Evolutionary conservation across 2,329 filamentous ascomycete species (phyloP).

Genomic region (Epichloe festucae): DNA sequence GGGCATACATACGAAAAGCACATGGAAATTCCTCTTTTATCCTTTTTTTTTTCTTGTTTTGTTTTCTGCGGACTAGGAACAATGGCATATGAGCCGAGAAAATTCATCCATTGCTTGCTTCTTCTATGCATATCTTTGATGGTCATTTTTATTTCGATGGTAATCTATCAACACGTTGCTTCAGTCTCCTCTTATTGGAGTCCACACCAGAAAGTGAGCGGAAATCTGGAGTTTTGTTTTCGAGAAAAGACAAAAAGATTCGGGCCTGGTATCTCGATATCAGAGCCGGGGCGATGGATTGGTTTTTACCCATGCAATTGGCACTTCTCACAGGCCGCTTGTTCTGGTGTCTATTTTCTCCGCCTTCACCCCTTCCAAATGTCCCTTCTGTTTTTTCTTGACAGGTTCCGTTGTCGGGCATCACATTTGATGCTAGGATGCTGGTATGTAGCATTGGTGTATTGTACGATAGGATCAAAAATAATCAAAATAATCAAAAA

Average conservation of each 20-base stretch:
- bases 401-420: not conserved
- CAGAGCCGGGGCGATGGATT: not conserved
- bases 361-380: not conserved
- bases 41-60: not conserved
- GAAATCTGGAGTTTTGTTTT: not conserved
- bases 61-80: not conserved
- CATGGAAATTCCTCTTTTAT: not conserved
- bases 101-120: not conserved
- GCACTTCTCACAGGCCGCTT: not conserved
- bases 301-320: not conserved
- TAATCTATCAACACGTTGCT: not conserved
- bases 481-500: not conserved
- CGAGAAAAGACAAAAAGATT: not conserved
- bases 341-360: not conserved
- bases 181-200: not conserved
- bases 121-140: constrained; percentile 2
- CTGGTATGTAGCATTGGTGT: constrained; percentile 8
- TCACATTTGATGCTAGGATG: constrained; percentile 9
- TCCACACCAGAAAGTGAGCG: not conserved
- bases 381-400: constrained; percentile 4
- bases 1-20: constrained; percentile 2
- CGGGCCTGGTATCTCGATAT: not conserved
- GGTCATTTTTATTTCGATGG: not conserved
- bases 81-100: not conserved
- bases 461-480: constrained; percentile 8